These are phyloP conservation scores for Yamadazyma blattariae DNA, from an alignment of 1,139 yeast genomes.

Conservation along the genomic window DNA sequence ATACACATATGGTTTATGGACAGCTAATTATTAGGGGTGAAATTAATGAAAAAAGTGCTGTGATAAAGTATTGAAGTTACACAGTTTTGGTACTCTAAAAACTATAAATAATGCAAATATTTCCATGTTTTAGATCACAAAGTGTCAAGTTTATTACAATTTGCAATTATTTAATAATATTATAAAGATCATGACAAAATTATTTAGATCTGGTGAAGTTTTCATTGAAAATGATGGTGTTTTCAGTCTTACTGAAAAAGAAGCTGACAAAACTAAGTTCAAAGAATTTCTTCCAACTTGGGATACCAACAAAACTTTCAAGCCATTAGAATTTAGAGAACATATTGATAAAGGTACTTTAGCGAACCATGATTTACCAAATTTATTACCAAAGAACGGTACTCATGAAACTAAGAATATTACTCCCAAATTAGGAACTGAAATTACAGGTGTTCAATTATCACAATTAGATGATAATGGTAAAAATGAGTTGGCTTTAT, in stretches of 20 bases:
- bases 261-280: slow-evolving; percentile 10
- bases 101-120: too few species aligned
- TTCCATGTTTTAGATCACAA: too few species aligned
- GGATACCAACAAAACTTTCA: slow-evolving; percentile 41
- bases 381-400: slow-evolving; percentile 43
- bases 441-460: slow-evolving; percentile 57
- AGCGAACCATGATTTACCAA: slow-evolving; percentile 55
- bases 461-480: slow-evolving; percentile 50
- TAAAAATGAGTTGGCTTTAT: slow-evolving; percentile 62
- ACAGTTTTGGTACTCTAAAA: too few species aligned
- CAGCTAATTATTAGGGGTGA: too few species aligned
- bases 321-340: slow-evolving; percentile 47
- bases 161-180: too few species aligned
- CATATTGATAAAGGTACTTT: slow-evolving; percentile 52
- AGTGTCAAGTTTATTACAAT: too few species aligned
- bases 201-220: not conserved
- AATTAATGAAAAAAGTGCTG: too few species aligned
- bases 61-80: too few species aligned
- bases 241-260: slow-evolving; percentile 5
- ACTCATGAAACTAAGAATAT: slow-evolving; percentile 31
- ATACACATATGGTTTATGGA: too few species aligned
- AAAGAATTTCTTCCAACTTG: slow-evolving; percentile 52
- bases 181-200: too few species aligned
- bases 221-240: slow-evolving; percentile 1
- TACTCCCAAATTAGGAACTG: slow-evolving; percentile 69